Evolutionary conservation across 78 protist species (phyloP).

Genomic region (Corallochytrium limacisporum): DNA sequence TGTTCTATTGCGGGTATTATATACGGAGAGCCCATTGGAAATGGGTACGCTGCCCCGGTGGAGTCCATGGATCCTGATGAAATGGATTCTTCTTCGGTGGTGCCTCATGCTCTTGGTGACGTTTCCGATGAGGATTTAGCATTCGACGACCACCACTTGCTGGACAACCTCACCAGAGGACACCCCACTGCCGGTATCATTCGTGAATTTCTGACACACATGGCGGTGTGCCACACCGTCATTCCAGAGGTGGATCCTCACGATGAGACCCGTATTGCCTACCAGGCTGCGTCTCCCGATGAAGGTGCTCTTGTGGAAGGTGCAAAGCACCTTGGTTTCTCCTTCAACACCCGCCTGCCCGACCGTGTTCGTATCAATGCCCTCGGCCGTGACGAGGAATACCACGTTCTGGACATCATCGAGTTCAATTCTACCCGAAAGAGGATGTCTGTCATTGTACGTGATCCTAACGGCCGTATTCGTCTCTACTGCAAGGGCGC

Average conservation of each 20-base stretch:
- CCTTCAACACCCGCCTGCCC: conserved; percentile 22
- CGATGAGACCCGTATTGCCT: not conserved
- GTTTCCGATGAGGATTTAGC: not conserved
- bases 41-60: not conserved
- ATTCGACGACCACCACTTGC: not conserved
- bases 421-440: conserved; percentile 42
- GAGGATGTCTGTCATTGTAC: conserved; percentile 56
- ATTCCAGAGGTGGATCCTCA: conserved; percentile 19
- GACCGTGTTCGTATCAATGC: conserved; percentile 3
- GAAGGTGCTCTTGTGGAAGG: conserved; percentile 75
- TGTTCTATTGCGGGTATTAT: not conserved
- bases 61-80: not conserved
- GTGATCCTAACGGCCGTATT: conserved; percentile 16
- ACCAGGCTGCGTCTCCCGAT: conserved; percentile 74
- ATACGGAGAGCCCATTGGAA: not conserved
- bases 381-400: not conserved
- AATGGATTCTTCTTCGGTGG: not conserved
- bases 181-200: conserved; percentile 4
- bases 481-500: conserved; percentile 7
- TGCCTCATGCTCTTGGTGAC: not conserved
- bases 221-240: conserved; percentile 58
- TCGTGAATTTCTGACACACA: conserved; percentile 9
- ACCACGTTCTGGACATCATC: conserved; percentile 5
- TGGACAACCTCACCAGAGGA: not conserved
- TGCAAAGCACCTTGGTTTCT: conserved; percentile 40